Evolutionary conservation across 2,329 filamentous ascomycete species (phyloP).

Genomic region (Pseudogymnoascus sp.): DNA sequence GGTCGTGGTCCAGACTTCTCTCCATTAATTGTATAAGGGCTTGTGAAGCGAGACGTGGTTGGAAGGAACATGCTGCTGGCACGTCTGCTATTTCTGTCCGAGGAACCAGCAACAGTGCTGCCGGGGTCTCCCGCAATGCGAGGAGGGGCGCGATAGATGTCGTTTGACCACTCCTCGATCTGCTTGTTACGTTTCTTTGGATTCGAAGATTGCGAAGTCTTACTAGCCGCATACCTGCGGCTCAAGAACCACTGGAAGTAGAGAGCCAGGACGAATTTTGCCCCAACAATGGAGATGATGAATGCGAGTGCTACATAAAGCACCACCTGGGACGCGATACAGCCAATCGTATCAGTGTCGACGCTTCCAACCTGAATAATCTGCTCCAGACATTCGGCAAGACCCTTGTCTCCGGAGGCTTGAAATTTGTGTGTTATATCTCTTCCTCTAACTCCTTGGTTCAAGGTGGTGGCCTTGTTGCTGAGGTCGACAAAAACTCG

Average conservation of each 20-base stretch:
- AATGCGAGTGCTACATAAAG: constrained; percentile 88
- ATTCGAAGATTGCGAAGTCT: constrained; percentile 74
- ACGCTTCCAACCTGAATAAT: constrained; percentile 94
- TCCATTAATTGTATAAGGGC: constrained; percentile 72
- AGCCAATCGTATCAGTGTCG: constrained; percentile 92
- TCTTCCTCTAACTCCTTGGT: constrained; percentile 63
- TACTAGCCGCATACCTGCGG: constrained; percentile 73
- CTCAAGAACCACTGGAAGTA: constrained; percentile 96
- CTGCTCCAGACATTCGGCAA: constrained; percentile 81
- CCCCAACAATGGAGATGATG: constrained; percentile 79
- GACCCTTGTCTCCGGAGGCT: constrained; percentile 64
- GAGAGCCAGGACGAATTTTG: constrained; percentile 82
- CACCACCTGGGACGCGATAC: constrained; percentile 94
- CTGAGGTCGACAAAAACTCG: constrained; percentile 71
- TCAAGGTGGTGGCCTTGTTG: constrained; percentile 51
- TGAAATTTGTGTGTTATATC: constrained; percentile 89
- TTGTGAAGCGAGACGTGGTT: constrained; percentile 89
- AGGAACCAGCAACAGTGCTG: constrained; percentile 50
- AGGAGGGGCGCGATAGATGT: constrained; percentile 87
- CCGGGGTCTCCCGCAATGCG: constrained; percentile 69
- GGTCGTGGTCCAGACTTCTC: constrained; percentile 41
- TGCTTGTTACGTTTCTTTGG: constrained; percentile 80
- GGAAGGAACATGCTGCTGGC: constrained; percentile 71
- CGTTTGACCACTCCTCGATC: constrained; percentile 96
- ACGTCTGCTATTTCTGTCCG: constrained; percentile 70